These are phyloP conservation scores for Senna tora DNA, from an alignment of 306 rosid species.

Conservation along the genomic window DNA sequence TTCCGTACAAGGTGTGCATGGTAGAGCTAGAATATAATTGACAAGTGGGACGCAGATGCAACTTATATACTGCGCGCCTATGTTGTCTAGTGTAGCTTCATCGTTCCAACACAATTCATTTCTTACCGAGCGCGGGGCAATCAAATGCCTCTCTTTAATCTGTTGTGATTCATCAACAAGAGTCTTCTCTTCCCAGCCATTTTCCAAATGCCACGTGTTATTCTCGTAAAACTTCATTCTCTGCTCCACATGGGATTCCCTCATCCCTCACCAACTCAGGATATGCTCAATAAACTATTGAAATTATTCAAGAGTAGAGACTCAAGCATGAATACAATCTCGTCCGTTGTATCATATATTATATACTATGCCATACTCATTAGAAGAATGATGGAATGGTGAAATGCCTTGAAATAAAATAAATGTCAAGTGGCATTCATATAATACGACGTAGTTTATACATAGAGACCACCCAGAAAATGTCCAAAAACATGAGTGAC, in stretches of 20 bases:
- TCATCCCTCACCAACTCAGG: too few relatives aligned
- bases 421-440: too few relatives aligned
- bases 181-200: not conserved
- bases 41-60: slow-evolving; percentile 8
- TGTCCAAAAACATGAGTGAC: not conserved
- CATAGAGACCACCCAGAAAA: too few relatives aligned
- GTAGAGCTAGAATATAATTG: too few relatives aligned
- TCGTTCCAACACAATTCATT: not conserved
- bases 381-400: too few relatives aligned
- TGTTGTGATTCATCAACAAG: not conserved
- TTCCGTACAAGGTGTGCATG: not conserved
- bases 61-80: not conserved
- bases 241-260: not conserved
- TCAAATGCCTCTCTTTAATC: not conserved
- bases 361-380: too few relatives aligned
- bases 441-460: too few relatives aligned
- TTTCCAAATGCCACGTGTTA: not conserved
- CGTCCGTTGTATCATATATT: too few relatives aligned
- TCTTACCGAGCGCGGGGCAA: not conserved
- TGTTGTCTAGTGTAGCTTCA: not conserved
- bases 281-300: not conserved
- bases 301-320: too few relatives aligned
- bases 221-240: not conserved
- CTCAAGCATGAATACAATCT: too few relatives aligned
- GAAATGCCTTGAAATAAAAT: too few relatives aligned